Evolutionary conservation across 1,284 basidiomycete species (phyloP), one percentile per base, ranked within the genome.

Genomic region (Ustilago shanxiensis): DNA sequence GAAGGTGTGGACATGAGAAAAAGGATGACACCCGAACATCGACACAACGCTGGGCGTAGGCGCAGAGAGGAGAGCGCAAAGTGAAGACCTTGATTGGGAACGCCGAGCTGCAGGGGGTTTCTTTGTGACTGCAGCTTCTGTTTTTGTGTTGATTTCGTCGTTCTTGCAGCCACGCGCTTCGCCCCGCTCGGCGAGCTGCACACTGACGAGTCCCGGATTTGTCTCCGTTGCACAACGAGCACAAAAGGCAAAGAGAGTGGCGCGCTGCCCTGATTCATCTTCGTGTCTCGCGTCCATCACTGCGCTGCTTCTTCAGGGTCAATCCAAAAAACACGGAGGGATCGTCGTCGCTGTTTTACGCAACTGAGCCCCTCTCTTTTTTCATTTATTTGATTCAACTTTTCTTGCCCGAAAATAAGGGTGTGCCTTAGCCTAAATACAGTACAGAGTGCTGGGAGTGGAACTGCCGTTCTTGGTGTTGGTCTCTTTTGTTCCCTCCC

Each of bases 391-490:
- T 47, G 20, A 3, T 47, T 20, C 8, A 2, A 10, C 24, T 22
- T 47, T 47, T n/a, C n/a, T n/a, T n/a, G n/a, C n/a, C n/a, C n/a
- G n/a, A n/a, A n/a, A n/a, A n/a, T 33, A 11, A 6, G 31, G 5
- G 31, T 33, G 31, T 11, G 31, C 31, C 31, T 33, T 33, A 33
- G 31, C n/a, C n/a, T n/a, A n/a, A n/a, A n/a, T n/a, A n/a, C n/a
- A n/a, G n/a, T n/a, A 11, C 5, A 33, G 31, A 33, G 31, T 33
- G 31, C 31, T n/a, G n/a, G n/a, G n/a, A n/a, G n/a, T n/a, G 49
- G 49, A 51, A 28, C 49, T n/a, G 47, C 47, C 47, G 47, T 49
- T 29, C 24, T n/a, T 31, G 16, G 50, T 52, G 50, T 52, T 52
- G 50, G 50, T 52, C 50, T 52, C 31, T 35, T 35, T 52, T 52